Evolutionary conservation across 2,329 filamentous ascomycete genomes (phyloP).

Genomic region (Gyromitra esculenta): DNA sequence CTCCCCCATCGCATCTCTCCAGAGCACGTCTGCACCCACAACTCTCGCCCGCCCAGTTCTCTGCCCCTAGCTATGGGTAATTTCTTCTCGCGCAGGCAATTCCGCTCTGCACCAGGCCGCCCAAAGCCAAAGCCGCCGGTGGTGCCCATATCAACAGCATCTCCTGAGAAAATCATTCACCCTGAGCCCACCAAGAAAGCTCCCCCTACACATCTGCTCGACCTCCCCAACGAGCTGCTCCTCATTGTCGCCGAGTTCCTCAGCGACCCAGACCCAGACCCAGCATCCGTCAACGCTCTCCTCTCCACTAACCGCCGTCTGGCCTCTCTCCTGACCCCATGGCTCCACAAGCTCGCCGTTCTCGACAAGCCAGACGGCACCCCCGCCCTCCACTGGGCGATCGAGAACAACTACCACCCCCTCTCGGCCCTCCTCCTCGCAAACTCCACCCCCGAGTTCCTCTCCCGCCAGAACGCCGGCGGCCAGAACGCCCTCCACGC

Average conservation of each 20-base stretch:
- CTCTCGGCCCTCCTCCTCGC: slow-evolving; percentile 26
- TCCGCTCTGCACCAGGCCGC: background rate
- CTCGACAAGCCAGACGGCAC: slow-evolving; percentile 41
- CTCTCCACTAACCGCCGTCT: slow-evolving; percentile 30
- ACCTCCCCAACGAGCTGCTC: slow-evolving; percentile 43
- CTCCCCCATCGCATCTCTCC: background rate
- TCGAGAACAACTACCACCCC: background rate
- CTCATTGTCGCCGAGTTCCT: slow-evolving; percentile 38
- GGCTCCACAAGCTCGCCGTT: slow-evolving; percentile 36
- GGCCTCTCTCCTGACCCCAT: slow-evolving; percentile 25
- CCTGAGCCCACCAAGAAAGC: background rate
- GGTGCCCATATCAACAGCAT: too few species aligned
- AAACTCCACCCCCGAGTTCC: background rate
- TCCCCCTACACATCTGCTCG: slow-evolving; percentile 7
- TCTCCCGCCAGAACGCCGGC: slow-evolving; percentile 20
- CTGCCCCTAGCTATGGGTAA: slow-evolving; percentile 8
- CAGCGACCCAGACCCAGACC: slow-evolving; percentile 15
- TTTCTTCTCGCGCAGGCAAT: slow-evolving; percentile 10
- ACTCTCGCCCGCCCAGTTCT: background rate
- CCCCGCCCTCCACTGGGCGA: slow-evolving; percentile 39
- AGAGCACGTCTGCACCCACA: background rate
- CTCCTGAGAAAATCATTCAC: too few species aligned
- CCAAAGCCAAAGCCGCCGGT: too few species aligned
- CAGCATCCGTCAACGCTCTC: slow-evolving; percentile 15
- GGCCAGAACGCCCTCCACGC: slow-evolving; percentile 36